These are phyloP conservation scores for Phylloporus sp. DNA, from an alignment of 768 basidiomycete species.

Conservation along the genomic window DNA sequence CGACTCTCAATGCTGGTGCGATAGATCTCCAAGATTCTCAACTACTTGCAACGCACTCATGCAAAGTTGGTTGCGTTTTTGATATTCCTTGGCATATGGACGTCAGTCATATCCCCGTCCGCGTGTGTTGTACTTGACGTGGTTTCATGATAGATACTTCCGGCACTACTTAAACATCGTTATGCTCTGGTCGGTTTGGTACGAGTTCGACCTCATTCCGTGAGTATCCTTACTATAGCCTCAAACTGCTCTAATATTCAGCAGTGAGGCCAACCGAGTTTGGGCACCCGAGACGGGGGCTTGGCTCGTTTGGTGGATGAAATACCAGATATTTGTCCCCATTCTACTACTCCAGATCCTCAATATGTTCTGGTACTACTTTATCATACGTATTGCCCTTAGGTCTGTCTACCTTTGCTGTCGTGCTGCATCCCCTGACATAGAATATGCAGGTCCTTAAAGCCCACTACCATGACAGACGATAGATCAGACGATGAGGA, in stretches of 20 bases:
- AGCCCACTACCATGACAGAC: constrained; percentile 49
- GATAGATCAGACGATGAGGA: constrained; percentile 80
- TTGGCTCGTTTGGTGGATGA: constrained; percentile 77
- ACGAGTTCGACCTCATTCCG: constrained; percentile 72
- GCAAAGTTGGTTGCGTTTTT: constrained; percentile 62
- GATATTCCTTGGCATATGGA: constrained; percentile 72
- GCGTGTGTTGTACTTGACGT: background rate
- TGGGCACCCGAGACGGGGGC: constrained; percentile 62
- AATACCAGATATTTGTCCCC: constrained; percentile 73
- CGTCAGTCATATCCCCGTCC: constrained; percentile 46
- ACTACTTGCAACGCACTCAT: constrained; percentile 73
- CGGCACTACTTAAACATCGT: constrained; percentile 86
- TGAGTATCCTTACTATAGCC: constrained; percentile 35
- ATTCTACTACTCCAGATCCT: constrained; percentile 73
- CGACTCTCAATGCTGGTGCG: background rate
- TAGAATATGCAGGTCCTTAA: constrained; percentile 45
- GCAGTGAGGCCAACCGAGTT: constrained; percentile 49
- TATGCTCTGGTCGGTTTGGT: constrained; percentile 87
- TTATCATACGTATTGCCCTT: constrained; percentile 73
- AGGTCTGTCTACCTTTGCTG: constrained; percentile 46
- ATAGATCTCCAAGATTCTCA: constrained; percentile 80
- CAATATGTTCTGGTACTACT: constrained; percentile 91
- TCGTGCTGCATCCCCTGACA: constrained; percentile 6
- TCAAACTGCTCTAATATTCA: constrained; percentile 1
- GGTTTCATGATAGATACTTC: constrained; percentile 62